phyloP scores from a whole-genome alignment of 441 rosid species.

The Brassica balearica region DNA sequence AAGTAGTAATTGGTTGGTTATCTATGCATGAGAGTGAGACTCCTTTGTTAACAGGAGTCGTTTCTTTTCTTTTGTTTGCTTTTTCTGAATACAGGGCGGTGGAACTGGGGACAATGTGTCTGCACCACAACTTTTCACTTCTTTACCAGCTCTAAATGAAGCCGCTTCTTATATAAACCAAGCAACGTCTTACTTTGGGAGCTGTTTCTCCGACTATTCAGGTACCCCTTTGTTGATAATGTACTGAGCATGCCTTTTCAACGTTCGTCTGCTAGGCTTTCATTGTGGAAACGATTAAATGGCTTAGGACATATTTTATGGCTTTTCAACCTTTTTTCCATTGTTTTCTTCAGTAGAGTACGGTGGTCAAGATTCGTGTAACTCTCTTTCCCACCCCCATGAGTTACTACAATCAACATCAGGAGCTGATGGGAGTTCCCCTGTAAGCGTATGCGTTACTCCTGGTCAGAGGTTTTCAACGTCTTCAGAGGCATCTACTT shows the following conservation, averaged over 20 bases:
- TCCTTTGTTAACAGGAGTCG: no score
- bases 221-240: conserved; percentile 49
- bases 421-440: conserved; percentile 41
- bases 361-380: conserved; percentile 55
- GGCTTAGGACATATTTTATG: neutral
- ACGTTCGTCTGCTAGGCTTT: conserved; percentile 3
- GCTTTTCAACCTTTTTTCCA: neutral
- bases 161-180: conserved; percentile 86
- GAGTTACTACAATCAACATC: conserved; percentile 62
- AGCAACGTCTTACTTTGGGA: conserved; percentile 80
- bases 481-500: conserved; percentile 56
- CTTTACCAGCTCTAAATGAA: conserved; percentile 67
- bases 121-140: conserved; percentile 49
- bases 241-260: neutral
- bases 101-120: conserved; percentile 48
- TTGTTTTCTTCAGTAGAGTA: conserved; percentile 47
- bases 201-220: conserved; percentile 84
- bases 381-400: conserved; percentile 51
- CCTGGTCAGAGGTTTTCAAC: conserved; percentile 50
- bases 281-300: neutral
- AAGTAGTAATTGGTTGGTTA: conserved; percentile 8
- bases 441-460: conserved; percentile 48
- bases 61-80: no score
- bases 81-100: conserved; percentile 24
- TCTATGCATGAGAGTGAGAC: neutral